Base-by-base conservation (phyloP, 1,284 basidiomycete species). In the Microstroma glucosiphilum region DNA sequence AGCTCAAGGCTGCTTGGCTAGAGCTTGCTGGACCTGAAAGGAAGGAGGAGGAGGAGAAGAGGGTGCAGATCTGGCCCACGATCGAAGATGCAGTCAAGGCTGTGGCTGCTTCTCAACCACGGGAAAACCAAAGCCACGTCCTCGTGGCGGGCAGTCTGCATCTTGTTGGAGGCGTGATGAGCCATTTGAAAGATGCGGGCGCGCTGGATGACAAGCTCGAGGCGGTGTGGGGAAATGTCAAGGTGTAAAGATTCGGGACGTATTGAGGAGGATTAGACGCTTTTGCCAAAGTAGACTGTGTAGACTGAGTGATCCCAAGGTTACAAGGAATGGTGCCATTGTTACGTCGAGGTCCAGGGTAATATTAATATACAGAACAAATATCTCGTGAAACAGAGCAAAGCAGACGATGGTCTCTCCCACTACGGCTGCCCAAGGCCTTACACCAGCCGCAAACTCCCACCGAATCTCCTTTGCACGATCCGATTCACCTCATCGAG, bases 141-240 rank as follows among this genome's bases (percentile, higher is more conserved):
- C 83, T 98, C 25, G 92, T 96, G 1, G 85, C 90, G 1, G 96
- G 96, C 2, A 96, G 92, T 80, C 80, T 99, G 69, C 93, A 96
- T 81, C 84, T 99, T 15, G 88, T 98, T 6, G 96, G 96, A 23
- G 96, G 96, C 1, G 83, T 94, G 9, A 90, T 98, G 74, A 92
- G 73, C 2, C 77, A 79, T 48, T 56, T 79, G 58, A 68, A 74
- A 46, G 64, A 72, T 19, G 61, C 63, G 30, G 69, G 67, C 17
- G 58, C 59, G 54, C 60, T 78, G 40, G 75, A 78, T 49, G 67
- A 75, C 3, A 54, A 54, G 17, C 25, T 54, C 3, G 51, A 54
- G 51, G 51, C 51, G 17, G 51, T 54, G 17, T n/a, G 15, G 15
- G 43, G 43, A 12, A 48, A 48, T 12, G 12, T 48, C 43, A 48